Base-by-base conservation (phyloP, 768 basidiomycete genomes). In the Leucocoprinus leucothites region DNA sequence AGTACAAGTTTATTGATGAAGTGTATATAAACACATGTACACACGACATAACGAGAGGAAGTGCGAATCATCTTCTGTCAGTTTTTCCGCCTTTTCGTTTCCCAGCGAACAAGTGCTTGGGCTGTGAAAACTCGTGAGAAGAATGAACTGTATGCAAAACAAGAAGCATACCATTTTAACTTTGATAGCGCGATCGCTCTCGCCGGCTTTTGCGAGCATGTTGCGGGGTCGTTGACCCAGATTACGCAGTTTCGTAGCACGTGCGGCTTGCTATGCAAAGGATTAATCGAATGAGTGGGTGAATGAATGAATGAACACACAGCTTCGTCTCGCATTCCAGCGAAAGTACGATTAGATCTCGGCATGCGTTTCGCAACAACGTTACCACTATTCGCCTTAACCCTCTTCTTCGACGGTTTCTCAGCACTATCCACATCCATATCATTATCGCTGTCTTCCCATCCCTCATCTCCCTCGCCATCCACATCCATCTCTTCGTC, bases 41-140 rank as follows among this genome's bases (percentile, higher is more conserved):
- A 49, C 6, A 41, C 22, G 5, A 51, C 35, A 35, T 18, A 35
- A 49, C 38, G 5, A 22, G 18, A 45, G 14, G 3, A 6, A 9
- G 41, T 58, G 46, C 28, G 41, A 21, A 60, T 80, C 71, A 90
- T 68, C 88, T 77, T 68, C 91, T 82, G 67, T 82, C 76, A 44
- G 90, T 93, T 75, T 93, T 94, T 63, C 91, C 91, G 22, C 71
- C 81, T 67, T 91, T 88, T 61, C 91, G 84, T 70, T 94, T 93
- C 24, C 92, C 92, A 56, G 90, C 71, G 65, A 86, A 94, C 56
- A 94, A 70, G 75, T 93, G 90, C 68, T 90, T 93, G 47, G 92
- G 92, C 91, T 94, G 58, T 44, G 28, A 56, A 52, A 19, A 57
- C 13, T 57, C 45, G 57, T 19, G 56, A 34, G 3, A 57, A 45